phyloP scores from a whole-genome alignment of 768 basidiomycete species.

The Lyophyllum semitale region DNA sequence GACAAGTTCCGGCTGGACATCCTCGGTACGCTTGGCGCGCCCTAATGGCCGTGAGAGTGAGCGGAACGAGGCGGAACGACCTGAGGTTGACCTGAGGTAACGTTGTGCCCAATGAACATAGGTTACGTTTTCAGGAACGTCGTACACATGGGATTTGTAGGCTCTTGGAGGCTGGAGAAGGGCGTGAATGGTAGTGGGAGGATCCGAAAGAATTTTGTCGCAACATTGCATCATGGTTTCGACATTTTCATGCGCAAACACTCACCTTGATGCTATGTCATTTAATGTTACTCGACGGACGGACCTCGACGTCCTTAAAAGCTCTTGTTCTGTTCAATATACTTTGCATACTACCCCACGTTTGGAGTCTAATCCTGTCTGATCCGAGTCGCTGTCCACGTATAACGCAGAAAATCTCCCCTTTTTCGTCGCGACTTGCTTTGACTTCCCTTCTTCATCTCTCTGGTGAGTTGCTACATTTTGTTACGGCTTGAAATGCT shows the following conservation, averaged over 20 bases:
- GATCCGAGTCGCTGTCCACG: neutral
- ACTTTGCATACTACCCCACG: neutral
- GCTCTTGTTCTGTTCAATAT: neutral
- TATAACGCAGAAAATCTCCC: neutral
- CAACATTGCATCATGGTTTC: slow-evolving; percentile 10
- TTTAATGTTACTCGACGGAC: slow-evolving; percentile 3
- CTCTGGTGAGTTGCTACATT: neutral
- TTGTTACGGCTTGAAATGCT: neutral
- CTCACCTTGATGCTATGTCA: neutral
- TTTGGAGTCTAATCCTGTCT: neutral
- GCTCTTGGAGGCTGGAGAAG: neutral
- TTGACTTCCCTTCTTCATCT: neutral
- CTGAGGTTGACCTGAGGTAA: neutral
- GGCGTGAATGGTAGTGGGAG: neutral
- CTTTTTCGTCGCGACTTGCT: neutral
- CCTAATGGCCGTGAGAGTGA: neutral
- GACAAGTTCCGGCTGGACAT: slow-evolving; percentile 8
- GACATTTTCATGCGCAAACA: slow-evolving; percentile 6
- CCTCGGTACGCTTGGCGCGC: neutral
- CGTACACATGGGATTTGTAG: neutral
- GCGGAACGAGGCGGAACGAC: neutral
- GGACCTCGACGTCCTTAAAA: slow-evolving; percentile 5
- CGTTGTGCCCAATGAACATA: neutral
- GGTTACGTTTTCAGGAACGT: too few relatives aligned
- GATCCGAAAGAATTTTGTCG: slow-evolving; percentile 8